These are phyloP conservation scores for Verticillium albo-atrum DNA, from an alignment of 2,329 filamentous ascomycete species.

Conservation along the genomic window DNA sequence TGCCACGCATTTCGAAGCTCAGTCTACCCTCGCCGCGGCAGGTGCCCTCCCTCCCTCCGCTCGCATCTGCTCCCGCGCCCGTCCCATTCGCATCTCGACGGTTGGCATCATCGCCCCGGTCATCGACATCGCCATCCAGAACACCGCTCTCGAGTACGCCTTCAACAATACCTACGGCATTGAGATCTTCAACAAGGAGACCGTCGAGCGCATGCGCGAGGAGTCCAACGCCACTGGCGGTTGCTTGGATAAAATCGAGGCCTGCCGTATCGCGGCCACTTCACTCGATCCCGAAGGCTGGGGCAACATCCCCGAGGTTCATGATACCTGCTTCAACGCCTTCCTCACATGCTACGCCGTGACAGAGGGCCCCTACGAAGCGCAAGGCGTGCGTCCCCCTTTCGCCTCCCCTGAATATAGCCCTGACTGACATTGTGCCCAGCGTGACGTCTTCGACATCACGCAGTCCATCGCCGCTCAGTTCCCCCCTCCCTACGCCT, in stretches of 20 bases:
- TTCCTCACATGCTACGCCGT: constrained; percentile 2
- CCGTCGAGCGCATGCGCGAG: not conserved
- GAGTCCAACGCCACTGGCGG: constrained; percentile 3
- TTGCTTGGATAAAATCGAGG: constrained; percentile 4
- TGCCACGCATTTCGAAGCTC: constrained; percentile 7
- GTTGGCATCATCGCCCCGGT: constrained; percentile 10
- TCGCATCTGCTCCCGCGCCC: constrained; percentile 1
- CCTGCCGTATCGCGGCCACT: constrained; percentile 16
- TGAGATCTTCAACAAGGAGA: not conserved
- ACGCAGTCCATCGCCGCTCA: constrained; percentile 4
- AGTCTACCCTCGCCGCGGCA: not conserved
- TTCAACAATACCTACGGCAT: constrained; percentile 10
- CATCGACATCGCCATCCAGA: constrained; percentile 7
- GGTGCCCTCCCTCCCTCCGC: not conserved
- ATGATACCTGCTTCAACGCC: constrained; percentile 2
- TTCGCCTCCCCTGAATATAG: not conserved
- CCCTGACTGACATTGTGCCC: not conserved
- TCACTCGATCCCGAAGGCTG: constrained; percentile 36
- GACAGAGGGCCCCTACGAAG: not conserved
- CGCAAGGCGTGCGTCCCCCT: not conserved
- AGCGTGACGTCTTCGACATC: constrained; percentile 49
- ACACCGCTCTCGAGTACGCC: constrained; percentile 1
- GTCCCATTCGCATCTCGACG: constrained; percentile 8
- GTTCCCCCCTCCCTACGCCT: constrained; percentile 30
- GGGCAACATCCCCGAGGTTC: not conserved